Conservation (phyloP, 2,329 filamentous ascomycete species). For the Myrmaecium sp. region DNA sequence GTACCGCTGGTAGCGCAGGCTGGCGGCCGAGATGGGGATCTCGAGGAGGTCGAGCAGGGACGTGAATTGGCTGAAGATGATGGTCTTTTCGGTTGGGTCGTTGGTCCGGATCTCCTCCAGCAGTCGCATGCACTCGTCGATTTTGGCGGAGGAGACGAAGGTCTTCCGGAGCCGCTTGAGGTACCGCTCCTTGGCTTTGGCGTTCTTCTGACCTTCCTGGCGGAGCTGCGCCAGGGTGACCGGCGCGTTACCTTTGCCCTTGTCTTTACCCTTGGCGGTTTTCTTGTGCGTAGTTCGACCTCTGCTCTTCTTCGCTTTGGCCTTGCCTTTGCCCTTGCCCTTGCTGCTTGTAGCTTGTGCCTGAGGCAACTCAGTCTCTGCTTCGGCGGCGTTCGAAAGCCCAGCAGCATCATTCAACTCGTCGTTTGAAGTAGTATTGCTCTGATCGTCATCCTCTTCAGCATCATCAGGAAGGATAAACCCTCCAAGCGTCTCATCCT, state of each 20-base stretch:
- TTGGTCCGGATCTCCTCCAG: constrained; percentile 33
- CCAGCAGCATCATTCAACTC: too few relatives aligned
- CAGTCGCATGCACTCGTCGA: constrained; percentile 50
- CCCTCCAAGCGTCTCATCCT: constrained; percentile 12
- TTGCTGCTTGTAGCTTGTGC: constrained; percentile 13
- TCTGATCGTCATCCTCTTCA: constrained; percentile 18
- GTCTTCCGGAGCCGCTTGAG: constrained; percentile 48
- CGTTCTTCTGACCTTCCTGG: constrained; percentile 46
- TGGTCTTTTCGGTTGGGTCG: constrained; percentile 50
- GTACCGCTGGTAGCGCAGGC: constrained; percentile 49
- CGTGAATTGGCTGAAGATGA: constrained; percentile 72
- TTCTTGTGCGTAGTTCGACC: constrained; percentile 10
- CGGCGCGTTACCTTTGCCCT: constrained; percentile 10
- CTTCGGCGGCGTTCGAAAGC: too few relatives aligned
- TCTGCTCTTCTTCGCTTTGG: constrained; percentile 19
- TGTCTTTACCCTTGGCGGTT: constrained; percentile 14
- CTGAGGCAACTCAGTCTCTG: constrained; percentile 12
- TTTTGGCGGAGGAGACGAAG: constrained; percentile 62
- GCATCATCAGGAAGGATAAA: constrained; percentile 18
- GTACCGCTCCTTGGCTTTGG: constrained; percentile 50
- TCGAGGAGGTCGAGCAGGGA: constrained; percentile 63
- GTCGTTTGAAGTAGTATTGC: constrained; percentile 6
- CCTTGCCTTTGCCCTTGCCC: constrained; percentile 26
- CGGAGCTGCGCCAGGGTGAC: constrained; percentile 48
- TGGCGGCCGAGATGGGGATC: constrained; percentile 45